Base-by-base conservation (phyloP, 768 basidiomycete species). In the Xanthoconium purpureum region DNA sequence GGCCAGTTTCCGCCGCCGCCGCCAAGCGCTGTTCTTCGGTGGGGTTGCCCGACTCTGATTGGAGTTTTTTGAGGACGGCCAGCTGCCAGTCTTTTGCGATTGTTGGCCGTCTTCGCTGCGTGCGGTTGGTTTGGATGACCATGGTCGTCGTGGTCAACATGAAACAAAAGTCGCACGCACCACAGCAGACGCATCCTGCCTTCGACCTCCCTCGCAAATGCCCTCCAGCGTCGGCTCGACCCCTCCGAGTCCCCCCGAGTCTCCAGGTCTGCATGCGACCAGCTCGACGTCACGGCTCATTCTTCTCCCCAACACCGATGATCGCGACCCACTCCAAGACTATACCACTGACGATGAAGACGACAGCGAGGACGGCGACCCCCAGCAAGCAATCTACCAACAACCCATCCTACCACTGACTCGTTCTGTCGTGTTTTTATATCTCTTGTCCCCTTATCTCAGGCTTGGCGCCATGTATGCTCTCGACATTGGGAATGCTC, bases 391-490 rank as follows among this genome's bases (percentile, higher is more conserved):
- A 43, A 36, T 54, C 51, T 40, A 32, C 48, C 59, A 55, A 33
- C 61, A 50, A 3, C 29, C 46, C 24, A 28, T 71, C 8, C 81
- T 81, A n/a, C 80, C 84, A 3, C 80, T 89, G 48, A 69, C 80
- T 12, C 78, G 86, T 5, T 72, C 78, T 14, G 63, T 79, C 49
- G 80, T 89, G 47, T 84, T 90, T 63, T 74, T 89, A 11, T 87
- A 89, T 71, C 84, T 91, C 53, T 72, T 88, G 50, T 74, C 82
- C 5, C 87, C 88, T 7, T 85, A 81, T 65, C 78, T 89, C 63
- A 87, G 83, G 63, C 78, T 90, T 28, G 89, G 89, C 24, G 87
- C 87, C 29, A 75, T 90, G 55, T 74, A 84, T 45, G 64, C 88
- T 10, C 75, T 82, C n/a, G 77, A 80, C 57, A 39, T 57, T 10